Evolutionary conservation across 2,329 filamentous ascomycete genomes (phyloP), one percentile per base, ranked within the genome.

Genomic region (Venturia asperata): DNA sequence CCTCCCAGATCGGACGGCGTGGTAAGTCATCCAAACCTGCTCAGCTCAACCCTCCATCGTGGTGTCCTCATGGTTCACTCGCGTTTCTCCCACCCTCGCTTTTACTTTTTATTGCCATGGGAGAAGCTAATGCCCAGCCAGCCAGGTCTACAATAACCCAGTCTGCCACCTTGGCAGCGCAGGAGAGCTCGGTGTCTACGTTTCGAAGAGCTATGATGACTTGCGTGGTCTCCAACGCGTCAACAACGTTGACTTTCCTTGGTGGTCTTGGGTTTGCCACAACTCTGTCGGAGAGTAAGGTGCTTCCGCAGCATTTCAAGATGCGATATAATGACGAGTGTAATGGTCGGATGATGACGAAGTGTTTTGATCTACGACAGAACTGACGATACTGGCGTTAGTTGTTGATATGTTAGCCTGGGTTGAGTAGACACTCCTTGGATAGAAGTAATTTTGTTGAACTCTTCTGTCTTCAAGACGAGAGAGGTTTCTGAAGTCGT

Each of bases 121-220:
- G 4, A 7, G 24, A 55, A 55, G 19, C 49, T 55, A 34, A 55
- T 2, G 3, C 10, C 11, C 24, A 5, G 6, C 27, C 17, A 34
- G 49, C 49, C 49, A 55, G 17, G 49, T 34, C 49, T 55, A 55
- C 27, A 55, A 55, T 24, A 55, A 55, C 49, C 10, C 15, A 15
- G 13, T 27, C 27, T 55, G 49, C 49, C 11, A 30, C 24, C 5
- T 55, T 7, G 49, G 27, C 17, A 17, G 7, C 27, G 24, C 3
- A 13, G 47, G 52, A 19, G 9, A 56, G 15, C 3, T 37, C 9
- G 24, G 5, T 13, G 15, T 56, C 52, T 9, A 7, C 3, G 13
- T 56, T 13, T 17, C 27, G 5, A 37, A 37, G 30, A 30, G 9
- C 30, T 19, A 37, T 19, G 15, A 19, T 37, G 52, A 56, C 17